Evolutionary conservation across 2,329 filamentous ascomycete genomes (phyloP), one percentile per base, ranked within the genome.

Genomic region (Talaromyces sp.): DNA sequence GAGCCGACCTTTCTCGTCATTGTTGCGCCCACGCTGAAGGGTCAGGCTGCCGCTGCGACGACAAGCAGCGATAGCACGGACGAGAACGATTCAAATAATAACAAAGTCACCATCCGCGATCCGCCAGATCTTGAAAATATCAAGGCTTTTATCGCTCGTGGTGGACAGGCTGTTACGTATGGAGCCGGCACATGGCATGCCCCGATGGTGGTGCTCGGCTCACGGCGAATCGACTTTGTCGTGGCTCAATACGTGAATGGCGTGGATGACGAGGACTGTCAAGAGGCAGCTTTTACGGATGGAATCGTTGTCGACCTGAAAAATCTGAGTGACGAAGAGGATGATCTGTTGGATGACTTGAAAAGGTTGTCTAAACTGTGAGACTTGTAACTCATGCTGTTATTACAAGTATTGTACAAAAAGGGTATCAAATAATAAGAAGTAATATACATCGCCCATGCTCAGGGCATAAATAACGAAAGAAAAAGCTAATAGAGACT

Each of bases 161-260:
- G 86, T 2, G 82, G 83, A 26, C 91, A 96, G 78, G 93, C 91
- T 11, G 91, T 99, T 14, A 97, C 92, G 2, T 99, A 98, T 73
- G 91, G 85, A 1, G 87, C 90, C 1, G 95, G 91, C 5, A 97
- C 92, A 58, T 99, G 88, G 93, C 95, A 99, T 79, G 92, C 93
- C 63, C 95, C 95, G 0, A 98, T 99, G 93, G 89, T 92, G 14
- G 92, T 91, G 17, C 75, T 98, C 55, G 93, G 93, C 0, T 73
- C 77, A 51, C 77, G 80, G 58, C 81, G 86, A 21, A 80, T 97
- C 54, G 91, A 95, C 71, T 98, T 97, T 74, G 84, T 96, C 5
- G 93, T 98, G 1, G 84, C 90, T 66, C 93, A 98, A 78, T 95
- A 90, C 78, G 87, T 87, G 35, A 98, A 96, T 74, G 92, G 90